Evolutionary conservation across 108 stramenopile genomes (phyloP).

Genomic region (Skeletonema potamos): DNA sequence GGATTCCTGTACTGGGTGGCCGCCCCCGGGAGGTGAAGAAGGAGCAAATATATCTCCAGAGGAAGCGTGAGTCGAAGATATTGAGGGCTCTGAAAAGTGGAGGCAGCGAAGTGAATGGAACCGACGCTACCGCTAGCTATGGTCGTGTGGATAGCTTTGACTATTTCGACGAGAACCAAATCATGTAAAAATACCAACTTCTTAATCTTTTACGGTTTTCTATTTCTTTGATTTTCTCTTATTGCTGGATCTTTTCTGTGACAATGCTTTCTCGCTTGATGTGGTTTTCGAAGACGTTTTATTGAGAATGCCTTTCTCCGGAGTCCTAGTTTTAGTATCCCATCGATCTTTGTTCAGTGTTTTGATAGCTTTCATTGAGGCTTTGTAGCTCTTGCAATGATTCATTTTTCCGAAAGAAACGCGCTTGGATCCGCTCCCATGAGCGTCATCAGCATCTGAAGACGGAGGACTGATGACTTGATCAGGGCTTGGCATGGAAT

Average conservation of each 20-base stretch:
- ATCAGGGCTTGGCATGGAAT: conserved; percentile 10
- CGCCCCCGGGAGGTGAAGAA: conserved; percentile 49
- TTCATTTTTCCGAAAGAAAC: conserved; percentile 74
- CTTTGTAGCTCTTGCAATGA: conserved; percentile 75
- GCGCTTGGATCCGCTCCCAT: conserved; percentile 34
- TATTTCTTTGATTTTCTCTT: background rate
- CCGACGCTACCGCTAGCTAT: background rate
- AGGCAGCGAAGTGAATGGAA: background rate
- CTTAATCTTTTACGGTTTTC: background rate
- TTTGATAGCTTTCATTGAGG: conserved; percentile 78
- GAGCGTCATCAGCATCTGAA: conserved; percentile 19
- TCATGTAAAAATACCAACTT: conserved; percentile 7
- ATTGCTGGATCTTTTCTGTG: background rate
- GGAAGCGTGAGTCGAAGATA: conserved; percentile 15
- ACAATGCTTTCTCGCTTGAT: background rate
- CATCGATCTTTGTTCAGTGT: conserved; percentile 47
- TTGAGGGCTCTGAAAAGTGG: conserved; percentile 1
- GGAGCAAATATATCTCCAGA: conserved; percentile 29
- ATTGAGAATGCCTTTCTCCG: conserved; percentile 69
- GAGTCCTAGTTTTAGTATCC: conserved; percentile 45
- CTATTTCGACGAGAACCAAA: conserved; percentile 20
- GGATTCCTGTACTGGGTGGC: conserved; percentile 51
- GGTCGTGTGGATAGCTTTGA: conserved; percentile 5
- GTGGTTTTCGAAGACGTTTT: background rate
- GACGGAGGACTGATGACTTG: conserved; percentile 15